Evolutionary conservation across 208 protist species (phyloP).

Genomic region (Leptomonas pyrrhocoris): DNA sequence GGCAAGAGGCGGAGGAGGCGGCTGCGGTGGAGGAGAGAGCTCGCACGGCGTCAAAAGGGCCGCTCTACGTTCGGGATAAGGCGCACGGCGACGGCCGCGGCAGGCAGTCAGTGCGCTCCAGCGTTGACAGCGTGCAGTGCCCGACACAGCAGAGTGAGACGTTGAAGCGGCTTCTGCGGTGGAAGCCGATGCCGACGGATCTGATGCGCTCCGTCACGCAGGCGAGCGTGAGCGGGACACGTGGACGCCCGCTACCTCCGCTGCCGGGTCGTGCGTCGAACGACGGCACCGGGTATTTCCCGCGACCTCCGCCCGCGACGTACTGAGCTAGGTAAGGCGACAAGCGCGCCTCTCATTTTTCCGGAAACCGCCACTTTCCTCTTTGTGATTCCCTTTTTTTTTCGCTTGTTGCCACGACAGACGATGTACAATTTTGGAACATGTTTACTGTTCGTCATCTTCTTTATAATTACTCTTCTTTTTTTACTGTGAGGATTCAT

Average conservation of each 20-base stretch:
- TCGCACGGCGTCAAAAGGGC: constrained; percentile 31
- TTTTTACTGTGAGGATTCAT: background rate
- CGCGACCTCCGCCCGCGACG: background rate
- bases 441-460: background rate
- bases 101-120: background rate
- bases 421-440: constrained; percentile 23
- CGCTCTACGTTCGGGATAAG: constrained; percentile 52
- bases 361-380: no score
- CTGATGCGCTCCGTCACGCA: constrained; percentile 40
- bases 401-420: background rate
- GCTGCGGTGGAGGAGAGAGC: constrained; percentile 33
- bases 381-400: constrained; percentile 12
- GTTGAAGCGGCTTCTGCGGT: constrained; percentile 74
- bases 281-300: background rate
- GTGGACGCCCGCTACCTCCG: constrained; percentile 51
- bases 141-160: constrained; percentile 58
- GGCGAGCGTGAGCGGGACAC: constrained; percentile 31
- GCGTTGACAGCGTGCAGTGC: constrained; percentile 18
- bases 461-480: constrained; percentile 12
- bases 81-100: constrained; percentile 1
- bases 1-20: constrained; percentile 60
- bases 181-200: constrained; percentile 75
- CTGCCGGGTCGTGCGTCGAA: constrained; percentile 15
- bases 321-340: constrained; percentile 3
- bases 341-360: no score